Conservation (phyloP, 225 moss, liverwort and hornwort species). For the Ulota crispa region DNA sequence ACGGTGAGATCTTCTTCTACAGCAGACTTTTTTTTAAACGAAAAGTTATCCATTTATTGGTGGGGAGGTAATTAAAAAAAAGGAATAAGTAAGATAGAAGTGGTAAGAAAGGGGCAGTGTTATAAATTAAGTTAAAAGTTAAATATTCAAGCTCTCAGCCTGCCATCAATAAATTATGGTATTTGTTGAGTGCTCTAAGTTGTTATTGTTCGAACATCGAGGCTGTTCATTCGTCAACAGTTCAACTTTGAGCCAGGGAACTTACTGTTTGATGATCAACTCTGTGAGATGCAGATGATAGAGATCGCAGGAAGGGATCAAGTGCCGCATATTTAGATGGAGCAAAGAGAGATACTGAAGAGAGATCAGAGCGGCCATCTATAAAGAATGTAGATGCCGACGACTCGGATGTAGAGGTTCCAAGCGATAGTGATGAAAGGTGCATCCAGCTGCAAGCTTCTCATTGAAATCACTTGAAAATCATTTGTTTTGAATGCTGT, state of each 20-base stretch:
- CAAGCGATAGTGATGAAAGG: constrained; percentile 88
- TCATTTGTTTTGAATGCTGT: neutral
- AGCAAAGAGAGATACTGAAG: constrained; percentile 70
- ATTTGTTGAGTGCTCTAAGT: neutral
- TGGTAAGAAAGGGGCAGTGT: too few species aligned
- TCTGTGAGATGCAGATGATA: constrained; percentile 55
- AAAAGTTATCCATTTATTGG: too few species aligned
- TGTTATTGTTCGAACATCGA: neutral
- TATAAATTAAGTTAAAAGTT: too few species aligned
- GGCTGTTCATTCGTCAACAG: neutral
- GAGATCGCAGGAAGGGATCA: constrained; percentile 81
- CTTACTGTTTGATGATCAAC: neutral
- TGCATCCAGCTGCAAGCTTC: constrained; percentile 16
- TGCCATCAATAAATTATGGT: too few species aligned
- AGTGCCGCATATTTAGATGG: constrained; percentile 75
- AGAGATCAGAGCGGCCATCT: constrained; percentile 66
- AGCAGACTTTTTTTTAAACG: too few species aligned
- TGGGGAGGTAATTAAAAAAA: too few species aligned
- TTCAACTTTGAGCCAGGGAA: neutral
- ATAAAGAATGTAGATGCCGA: constrained; percentile 95
- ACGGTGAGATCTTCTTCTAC: constrained; percentile 34
- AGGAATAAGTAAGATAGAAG: too few species aligned
- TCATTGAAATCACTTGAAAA: neutral
- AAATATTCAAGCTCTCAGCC: too few species aligned
- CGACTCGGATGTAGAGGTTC: constrained; percentile 91